Conservation (phyloP, 169 alveolate genomes). For the Plasmodium gallinaceum region DNA sequence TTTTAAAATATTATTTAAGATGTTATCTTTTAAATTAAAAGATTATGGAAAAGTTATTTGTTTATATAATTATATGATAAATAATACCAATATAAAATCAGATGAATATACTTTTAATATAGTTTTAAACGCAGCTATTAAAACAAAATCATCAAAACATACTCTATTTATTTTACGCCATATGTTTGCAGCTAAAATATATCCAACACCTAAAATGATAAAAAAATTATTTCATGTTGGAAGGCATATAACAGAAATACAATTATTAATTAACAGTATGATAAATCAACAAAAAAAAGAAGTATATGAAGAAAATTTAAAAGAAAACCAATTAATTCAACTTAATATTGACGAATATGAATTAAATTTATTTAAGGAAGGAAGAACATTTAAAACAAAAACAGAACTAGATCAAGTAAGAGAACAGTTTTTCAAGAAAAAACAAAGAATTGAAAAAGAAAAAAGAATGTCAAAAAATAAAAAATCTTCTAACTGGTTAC, state of each 20-base stretch:
- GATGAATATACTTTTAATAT: slow-evolving; percentile 38
- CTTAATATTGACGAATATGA: slow-evolving; percentile 84
- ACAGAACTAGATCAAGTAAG: slow-evolving; percentile 72
- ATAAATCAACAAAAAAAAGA: slow-evolving; percentile 81
- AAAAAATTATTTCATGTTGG: slow-evolving; percentile 85
- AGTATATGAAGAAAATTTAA: slow-evolving; percentile 73
- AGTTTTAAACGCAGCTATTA: slow-evolving; percentile 47
- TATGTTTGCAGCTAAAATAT: slow-evolving; percentile 83
- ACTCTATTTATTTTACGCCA: slow-evolving; percentile 81
- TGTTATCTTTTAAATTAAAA: slow-evolving; percentile 67
- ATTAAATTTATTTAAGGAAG: slow-evolving; percentile 74
- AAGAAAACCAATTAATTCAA: slow-evolving; percentile 81
- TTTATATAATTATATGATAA: slow-evolving; percentile 32
- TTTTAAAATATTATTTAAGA: slow-evolving; percentile 58
- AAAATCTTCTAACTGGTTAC: slow-evolving; percentile 80
- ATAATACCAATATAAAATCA: slow-evolving; percentile 22
- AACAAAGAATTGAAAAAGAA: slow-evolving; percentile 46
- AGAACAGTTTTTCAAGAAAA: slow-evolving; percentile 69
- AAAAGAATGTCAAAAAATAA: slow-evolving; percentile 53
- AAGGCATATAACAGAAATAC: slow-evolving; percentile 86
- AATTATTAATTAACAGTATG: slow-evolving; percentile 79
- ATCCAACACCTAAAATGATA: slow-evolving; percentile 86
- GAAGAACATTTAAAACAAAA: slow-evolving; percentile 34
- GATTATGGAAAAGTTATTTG: slow-evolving; percentile 77
- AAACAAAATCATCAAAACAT: slow-evolving; percentile 79